phyloP scores from a whole-genome alignment of 139 green algal species.

The Tetraselmis striata region DNA sequence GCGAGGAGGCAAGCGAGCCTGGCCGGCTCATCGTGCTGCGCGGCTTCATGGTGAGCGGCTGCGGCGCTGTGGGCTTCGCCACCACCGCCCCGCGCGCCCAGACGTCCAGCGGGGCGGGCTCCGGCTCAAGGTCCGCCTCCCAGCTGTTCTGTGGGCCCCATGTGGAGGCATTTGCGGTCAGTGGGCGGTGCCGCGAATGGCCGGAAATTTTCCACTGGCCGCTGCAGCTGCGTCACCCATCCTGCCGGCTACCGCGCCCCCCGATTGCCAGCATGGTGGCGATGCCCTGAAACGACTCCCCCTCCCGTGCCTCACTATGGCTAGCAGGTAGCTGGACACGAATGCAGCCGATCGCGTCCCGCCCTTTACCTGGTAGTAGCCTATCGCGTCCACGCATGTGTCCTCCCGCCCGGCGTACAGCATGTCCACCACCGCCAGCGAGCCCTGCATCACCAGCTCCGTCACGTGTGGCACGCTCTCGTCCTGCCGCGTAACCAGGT shows the following conservation, averaged over 20 bases:
- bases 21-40: not conserved
- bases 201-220: no score
- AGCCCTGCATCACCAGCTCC: not conserved
- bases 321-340: no score
- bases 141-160: conserved; percentile 35
- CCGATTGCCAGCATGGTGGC: no score
- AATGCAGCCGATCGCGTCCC: no score
- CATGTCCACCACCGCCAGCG: not conserved
- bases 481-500: not conserved
- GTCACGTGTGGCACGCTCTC: not conserved
- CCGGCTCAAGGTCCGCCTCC: conserved; percentile 30
- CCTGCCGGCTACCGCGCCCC: no score
- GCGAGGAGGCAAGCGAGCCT: conserved; percentile 6
- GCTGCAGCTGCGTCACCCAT: no score
- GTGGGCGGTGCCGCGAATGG: no score
- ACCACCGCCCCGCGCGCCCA: conserved; percentile 38
- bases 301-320: no score
- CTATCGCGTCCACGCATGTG: not conserved
- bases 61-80: conserved; percentile 1
- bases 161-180: no score
- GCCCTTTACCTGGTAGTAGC: not conserved
- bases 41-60: not conserved
- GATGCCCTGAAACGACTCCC: no score
- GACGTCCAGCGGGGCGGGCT: conserved; percentile 31
- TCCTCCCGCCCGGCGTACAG: not conserved